phyloP scores from a whole-genome alignment of 2,329 filamentous ascomycete genomes.

The Colletotrichum caudatum region DNA sequence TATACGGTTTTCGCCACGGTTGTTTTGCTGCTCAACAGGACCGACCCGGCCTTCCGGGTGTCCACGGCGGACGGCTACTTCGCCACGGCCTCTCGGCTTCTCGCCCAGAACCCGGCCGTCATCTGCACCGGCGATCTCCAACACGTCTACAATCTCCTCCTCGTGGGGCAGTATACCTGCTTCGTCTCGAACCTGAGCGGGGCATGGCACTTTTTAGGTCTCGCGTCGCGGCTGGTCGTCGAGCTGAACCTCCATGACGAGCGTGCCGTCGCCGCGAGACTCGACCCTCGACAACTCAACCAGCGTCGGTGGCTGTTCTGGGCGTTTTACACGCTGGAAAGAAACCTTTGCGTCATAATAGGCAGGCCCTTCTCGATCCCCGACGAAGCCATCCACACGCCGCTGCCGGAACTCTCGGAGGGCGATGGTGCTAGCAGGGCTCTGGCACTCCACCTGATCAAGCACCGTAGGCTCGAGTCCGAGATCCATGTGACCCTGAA shows the following conservation, averaged over 20 bases:
- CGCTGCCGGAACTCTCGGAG: conserved; percentile 24
- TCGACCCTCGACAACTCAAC: conserved; percentile 1
- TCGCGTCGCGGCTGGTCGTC: conserved; percentile 33
- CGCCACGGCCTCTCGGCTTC: conserved; percentile 22
- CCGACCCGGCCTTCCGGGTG: conserved; percentile 32
- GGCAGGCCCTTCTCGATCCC: conserved; percentile 39
- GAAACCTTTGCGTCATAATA: conserved; percentile 41
- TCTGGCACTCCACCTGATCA: conserved; percentile 44
- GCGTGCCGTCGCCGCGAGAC: background rate
- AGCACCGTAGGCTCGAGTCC: conserved; percentile 44
- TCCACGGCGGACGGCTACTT: conserved; percentile 37
- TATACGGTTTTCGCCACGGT: conserved; percentile 35
- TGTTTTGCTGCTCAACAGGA: conserved; percentile 39
- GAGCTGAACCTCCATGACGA: conserved; percentile 39
- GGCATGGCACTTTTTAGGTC: conserved; percentile 41
- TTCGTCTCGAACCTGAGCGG: conserved; percentile 36
- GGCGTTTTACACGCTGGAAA: conserved; percentile 39
- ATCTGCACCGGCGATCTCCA: conserved; percentile 38
- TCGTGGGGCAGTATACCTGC: conserved; percentile 38
- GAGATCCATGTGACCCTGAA: conserved; percentile 45
- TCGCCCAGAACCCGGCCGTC: conserved; percentile 23
- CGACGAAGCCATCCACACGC: conserved; percentile 40
- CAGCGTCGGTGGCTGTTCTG: conserved; percentile 40
- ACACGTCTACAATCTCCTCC: conserved; percentile 36
- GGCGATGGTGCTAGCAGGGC: background rate